These are phyloP conservation scores for Phytopythium ostracodes DNA, from an alignment of 352 stramenopile genomes.

Conservation along the genomic window DNA sequence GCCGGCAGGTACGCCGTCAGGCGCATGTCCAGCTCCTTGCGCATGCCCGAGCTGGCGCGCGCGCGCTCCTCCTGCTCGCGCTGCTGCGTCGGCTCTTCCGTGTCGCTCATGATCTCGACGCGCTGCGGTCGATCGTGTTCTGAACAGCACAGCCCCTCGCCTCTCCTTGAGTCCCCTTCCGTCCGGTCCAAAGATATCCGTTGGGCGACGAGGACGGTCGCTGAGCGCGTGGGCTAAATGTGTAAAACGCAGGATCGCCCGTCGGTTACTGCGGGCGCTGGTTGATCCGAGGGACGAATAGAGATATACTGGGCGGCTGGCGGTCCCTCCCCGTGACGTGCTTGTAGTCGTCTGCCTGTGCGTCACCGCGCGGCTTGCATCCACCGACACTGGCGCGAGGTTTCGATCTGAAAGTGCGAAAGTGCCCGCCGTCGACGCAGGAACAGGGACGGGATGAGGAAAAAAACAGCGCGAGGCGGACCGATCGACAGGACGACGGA, in stretches of 20 bases:
- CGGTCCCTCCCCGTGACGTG: background rate
- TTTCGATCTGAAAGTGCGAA: background rate
- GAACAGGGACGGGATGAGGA: background rate
- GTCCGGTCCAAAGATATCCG: background rate
- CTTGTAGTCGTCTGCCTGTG: background rate
- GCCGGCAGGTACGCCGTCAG: slow-evolving; percentile 81
- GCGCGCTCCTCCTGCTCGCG: slow-evolving; percentile 8
- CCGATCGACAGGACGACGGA: background rate
- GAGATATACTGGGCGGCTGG: background rate
- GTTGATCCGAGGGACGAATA: too few species aligned
- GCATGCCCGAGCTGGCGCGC: slow-evolving; percentile 33
- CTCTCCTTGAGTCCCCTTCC: background rate
- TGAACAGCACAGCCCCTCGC: background rate
- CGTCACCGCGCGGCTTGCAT: background rate
- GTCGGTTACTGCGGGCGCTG: background rate
- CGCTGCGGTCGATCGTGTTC: background rate
- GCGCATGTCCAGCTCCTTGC: slow-evolving; percentile 81
- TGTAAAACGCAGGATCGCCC: background rate
- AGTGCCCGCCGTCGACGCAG: background rate
- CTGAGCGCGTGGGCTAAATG: background rate
- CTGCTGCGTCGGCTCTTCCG: background rate
- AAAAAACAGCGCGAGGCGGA: background rate
- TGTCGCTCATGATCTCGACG: background rate
- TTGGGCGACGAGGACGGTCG: background rate
- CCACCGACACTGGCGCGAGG: background rate